Conservation (phyloP, 2,329 filamentous ascomycete genomes). For the Fusarium virguliforme region DNA sequence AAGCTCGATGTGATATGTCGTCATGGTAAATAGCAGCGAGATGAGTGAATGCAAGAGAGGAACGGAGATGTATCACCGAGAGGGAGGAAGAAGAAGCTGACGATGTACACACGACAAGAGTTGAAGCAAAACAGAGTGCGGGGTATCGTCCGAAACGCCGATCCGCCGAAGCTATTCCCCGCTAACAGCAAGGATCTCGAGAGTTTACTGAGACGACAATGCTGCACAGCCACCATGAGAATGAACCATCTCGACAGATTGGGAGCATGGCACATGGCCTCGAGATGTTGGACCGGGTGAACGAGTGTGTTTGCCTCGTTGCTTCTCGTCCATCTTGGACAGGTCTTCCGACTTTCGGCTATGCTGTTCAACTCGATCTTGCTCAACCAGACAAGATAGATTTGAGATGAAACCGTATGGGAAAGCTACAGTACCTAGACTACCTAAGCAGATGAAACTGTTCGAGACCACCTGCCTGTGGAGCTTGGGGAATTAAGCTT, state of each 20-base stretch:
- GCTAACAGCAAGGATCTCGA: conserved; percentile 13
- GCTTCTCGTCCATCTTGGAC: conserved; percentile 2
- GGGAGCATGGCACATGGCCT: conserved; percentile 9
- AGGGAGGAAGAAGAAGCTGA: not conserved
- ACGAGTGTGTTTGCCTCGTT: not conserved
- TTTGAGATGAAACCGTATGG: not conserved
- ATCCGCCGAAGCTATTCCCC: conserved; percentile 40
- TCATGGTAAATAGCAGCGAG: conserved; percentile 26
- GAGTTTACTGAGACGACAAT: conserved; percentile 29
- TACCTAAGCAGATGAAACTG: not conserved
- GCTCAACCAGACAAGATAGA: not conserved
- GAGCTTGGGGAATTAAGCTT: conserved; percentile 19
- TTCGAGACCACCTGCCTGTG: conserved; percentile 1
- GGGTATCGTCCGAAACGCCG: conserved; percentile 43
- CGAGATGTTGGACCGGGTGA: not conserved
- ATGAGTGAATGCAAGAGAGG: not conserved
- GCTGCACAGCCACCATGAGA: conserved; percentile 18
- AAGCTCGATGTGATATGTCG: conserved; percentile 42
- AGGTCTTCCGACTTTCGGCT: conserved; percentile 5
- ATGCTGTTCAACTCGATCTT: not conserved
- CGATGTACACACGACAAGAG: not conserved
- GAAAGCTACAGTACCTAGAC: not conserved
- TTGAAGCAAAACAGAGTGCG: conserved; percentile 28
- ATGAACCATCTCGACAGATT: conserved; percentile 26
- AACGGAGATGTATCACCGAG: conserved; percentile 23